A percentile compares a stretch with the other conserved stretches of the same genome.
phyloP scores from a whole-genome alignment of 352 stramenopile genomes.

The Pythium angustatum region DNA sequence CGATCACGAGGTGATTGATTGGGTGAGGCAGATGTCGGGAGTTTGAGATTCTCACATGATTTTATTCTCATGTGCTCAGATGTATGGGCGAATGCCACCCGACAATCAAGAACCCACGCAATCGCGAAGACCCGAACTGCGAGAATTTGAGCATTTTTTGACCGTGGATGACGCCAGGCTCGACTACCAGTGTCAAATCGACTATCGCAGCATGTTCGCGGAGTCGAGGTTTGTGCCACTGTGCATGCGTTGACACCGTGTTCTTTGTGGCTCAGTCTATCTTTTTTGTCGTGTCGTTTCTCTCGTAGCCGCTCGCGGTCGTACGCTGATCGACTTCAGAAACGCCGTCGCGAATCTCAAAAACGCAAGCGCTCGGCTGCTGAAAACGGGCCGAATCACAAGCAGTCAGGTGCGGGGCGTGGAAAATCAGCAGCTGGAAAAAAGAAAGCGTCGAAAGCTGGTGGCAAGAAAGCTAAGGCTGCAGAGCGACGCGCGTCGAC shows the following conservation, averaged over 20 bases:
- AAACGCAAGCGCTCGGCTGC: constrained; percentile 43
- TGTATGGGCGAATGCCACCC: constrained; percentile 2
- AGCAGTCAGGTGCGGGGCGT: background rate
- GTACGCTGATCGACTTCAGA: constrained; percentile 53
- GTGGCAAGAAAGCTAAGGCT: constrained; percentile 21
- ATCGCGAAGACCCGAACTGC: constrained; percentile 43
- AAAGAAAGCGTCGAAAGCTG: constrained; percentile 9
- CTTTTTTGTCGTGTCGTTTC: background rate
- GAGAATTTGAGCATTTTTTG: constrained; percentile 66
- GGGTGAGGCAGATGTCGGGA: no score
- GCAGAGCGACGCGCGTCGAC: constrained; percentile 19
- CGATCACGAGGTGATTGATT: constrained; percentile 52
- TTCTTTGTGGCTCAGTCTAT: background rate
- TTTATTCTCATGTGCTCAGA: constrained; percentile 1
- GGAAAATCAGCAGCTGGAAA: constrained; percentile 1
- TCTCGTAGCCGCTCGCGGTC: constrained; percentile 37
- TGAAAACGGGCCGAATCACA: background rate
- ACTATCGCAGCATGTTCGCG: constrained; percentile 73
- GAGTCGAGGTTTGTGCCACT: constrained; percentile 47
- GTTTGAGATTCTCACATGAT: no score
- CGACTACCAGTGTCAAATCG: constrained; percentile 63
- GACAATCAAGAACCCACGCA: constrained; percentile 22
- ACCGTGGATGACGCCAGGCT: constrained; percentile 55
- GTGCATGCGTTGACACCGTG: background rate
- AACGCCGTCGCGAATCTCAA: constrained; percentile 43